Base-by-base conservation (phyloP, 225 moss, liverwort and hornwort species). In the Rhytidiadelphus loreus region DNA sequence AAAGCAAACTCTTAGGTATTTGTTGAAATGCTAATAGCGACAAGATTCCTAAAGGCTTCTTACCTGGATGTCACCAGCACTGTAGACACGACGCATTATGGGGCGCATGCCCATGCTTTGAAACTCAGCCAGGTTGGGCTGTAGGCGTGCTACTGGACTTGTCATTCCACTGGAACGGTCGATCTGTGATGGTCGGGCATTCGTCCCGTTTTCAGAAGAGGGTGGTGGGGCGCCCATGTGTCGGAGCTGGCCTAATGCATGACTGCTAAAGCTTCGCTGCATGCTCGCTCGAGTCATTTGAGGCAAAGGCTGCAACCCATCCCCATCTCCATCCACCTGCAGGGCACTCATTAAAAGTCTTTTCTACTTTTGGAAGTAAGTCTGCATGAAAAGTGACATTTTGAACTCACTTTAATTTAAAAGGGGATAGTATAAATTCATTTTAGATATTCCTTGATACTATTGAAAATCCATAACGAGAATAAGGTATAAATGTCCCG, bases 51-150 rank as follows among this genome's bases (percentile, higher is more conserved):
- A 13, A 33, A 85, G 13, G 21, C 7, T 48, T 78, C 26, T 86
- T 57, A 95, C 94, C 93, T 95, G 94, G 60, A 95, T 93, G 81
- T 95, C 94, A 64, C 94, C 94, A 72, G 94, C 92, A 86, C 94
- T 95, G 88, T 93, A 92, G 46, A 93, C 94, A 57, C 94, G 93
- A 65, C 94, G 94, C 94, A 94, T 94, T 56, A 89, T 86, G 59
- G 93, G 94, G 56, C 93, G 93, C 90, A 92, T 92, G 82, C 92
- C 88, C 53, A 91, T 74, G 88, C 86, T 85, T 81, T 92, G 93
- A 73, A 91, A 87, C 65, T 92, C 93, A 52, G 93, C 88, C 88
- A 90, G 63, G 62, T 86, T 91, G 77, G 93, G 91, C 93, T 88
- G 93, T 8, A 85, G 35, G 84, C 90, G 91, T 37, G 92, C 83